Base-by-base conservation (phyloP, 257 asterid species). In the Haberlea rhodopensis region DNA sequence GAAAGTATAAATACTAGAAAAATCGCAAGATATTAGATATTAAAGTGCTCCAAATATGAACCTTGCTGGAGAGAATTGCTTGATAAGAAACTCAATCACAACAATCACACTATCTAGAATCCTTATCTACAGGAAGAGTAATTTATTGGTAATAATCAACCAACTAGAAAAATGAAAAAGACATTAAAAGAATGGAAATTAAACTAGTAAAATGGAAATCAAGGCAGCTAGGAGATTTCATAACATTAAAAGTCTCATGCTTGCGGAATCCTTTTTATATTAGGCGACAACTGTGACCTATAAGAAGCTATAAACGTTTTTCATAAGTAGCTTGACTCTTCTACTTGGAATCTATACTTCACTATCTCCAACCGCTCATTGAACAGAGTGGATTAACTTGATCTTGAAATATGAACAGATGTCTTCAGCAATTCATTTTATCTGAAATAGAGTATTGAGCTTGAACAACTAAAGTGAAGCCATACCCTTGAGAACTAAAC, bases 1-100 rank as follows among this genome's bases (percentile, higher is more conserved):
- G 60, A 80, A 63, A 63, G 16, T 11, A 37, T 37, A 10, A 37
- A 2, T 10, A 37, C 46, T 37, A 10, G 46, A 16, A 37, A 37
- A 10, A 37, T 37, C 4, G 10, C 46, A 11, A 10, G 0, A 37
- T 11, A 11, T 37, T 10, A 10, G 46, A 5, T 2, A 37, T 10
- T 37, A 3, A 2, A 37, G 10, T 2, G 16, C 46, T 32, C 40
- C 40, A 32, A 32, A 32, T 7, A 32, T 32, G 11, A 32, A 32
- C 10, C 13, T 32, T 8, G 9, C 40, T 32, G 40, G 13, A 32
- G 40, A 32, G 11, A 8, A 8, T 8, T 8, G 40, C 40, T 32
- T 13, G 1, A 32, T 9, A 32, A 32, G 40, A 8, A 32, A 2
- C 40, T 32, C 40, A 32, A 8, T 8, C 40, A 32, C 4, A 32